These are phyloP conservation scores for Hyparrhenia diplandra DNA, from an alignment of 176 grass and related monocot species.

Conservation along the genomic window DNA sequence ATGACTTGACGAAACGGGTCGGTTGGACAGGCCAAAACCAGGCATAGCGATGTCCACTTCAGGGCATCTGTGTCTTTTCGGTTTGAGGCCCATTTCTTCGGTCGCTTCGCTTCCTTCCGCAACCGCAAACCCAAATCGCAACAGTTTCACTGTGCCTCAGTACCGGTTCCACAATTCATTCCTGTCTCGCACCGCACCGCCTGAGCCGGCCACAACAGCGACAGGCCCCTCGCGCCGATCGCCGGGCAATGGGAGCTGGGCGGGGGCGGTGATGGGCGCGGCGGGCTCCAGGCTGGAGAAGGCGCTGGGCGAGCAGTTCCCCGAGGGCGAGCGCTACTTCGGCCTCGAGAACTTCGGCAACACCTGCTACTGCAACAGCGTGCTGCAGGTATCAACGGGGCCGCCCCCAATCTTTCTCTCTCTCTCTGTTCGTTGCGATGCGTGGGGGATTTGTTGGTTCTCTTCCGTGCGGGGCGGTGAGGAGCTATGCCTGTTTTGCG, in stretches of 20 bases:
- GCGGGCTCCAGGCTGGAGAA: slow-evolving; percentile 98
- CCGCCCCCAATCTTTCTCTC: not conserved
- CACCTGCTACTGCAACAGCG: slow-evolving; percentile 99
- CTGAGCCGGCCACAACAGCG: not conserved
- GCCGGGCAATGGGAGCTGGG: slow-evolving; percentile 37
- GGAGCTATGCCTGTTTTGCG: not conserved
- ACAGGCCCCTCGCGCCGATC: not conserved
- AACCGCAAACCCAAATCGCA: slow-evolving; percentile 22
- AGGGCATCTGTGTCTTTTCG: not conserved
- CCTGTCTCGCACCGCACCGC: slow-evolving; percentile 12
- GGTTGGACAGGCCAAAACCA: not conserved
- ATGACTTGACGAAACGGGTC: not conserved
- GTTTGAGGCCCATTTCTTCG: slow-evolving; percentile 8
- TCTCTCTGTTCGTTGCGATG: not conserved
- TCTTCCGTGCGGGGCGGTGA: not conserved
- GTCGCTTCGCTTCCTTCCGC: not conserved
- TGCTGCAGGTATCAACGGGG: slow-evolving; percentile 60
- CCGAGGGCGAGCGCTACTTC: slow-evolving; percentile 98
- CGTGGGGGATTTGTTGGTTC: not conserved
- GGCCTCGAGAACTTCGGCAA: slow-evolving; percentile 99
- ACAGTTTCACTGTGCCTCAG: not conserved
- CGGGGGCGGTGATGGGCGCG: slow-evolving; percentile 82
- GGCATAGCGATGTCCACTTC: slow-evolving; percentile 1
- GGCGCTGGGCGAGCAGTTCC: slow-evolving; percentile 93
- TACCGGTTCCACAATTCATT: too few relatives aligned